Base-by-base conservation (phyloP, 176 grass and related monocot genomes). In the Carex pumila region DNA sequence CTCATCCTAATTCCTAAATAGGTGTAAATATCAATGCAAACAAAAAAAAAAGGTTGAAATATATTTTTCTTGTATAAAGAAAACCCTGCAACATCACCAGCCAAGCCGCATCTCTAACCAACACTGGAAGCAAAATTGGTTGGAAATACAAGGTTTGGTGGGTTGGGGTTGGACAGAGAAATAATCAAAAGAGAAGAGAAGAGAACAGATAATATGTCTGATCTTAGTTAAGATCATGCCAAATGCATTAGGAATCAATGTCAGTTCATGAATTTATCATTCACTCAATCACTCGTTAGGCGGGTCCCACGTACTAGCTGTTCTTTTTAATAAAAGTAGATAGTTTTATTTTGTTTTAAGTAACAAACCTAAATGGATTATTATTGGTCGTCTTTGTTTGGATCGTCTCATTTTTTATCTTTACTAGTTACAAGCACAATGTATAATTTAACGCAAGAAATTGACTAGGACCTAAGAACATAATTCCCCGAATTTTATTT, bases 231-330 rank as follows among this genome's bases (percentile, higher is more conserved):
- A 82, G n/a, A 82, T 82, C 61, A 32, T 29, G 80, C 61, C 80
- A 82, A 82, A 82, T 82, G 21, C 41, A 82, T 82, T 67, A 67
- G 39, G 61, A 82, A 82, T 80, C 54, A 36, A 79, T 79, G 32
- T 34, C 37, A 39, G 1, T 39, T 39, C 37, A 39, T 39, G 37
- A 39, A 39, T 39, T 39, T 39, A 6, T 39, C 5, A 39, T 39
- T 39, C 37, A 39, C 37, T 39, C 37, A 39, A 39, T 39, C 5
- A 39, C 37, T 39, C 37, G 37, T 39, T 39, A 39, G 37, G 37
- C 37, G 37, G 37, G 37, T 39, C 37, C 37, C 37, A 39, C 37
- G 37, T 39, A 39, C 37, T 39, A 39, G 4, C 37, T 3, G 37
- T 39, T 39, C 37, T 39, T 39, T 39, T 39, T 39, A 39, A 39